These are phyloP conservation scores for Viola odorata DNA, from an alignment of 345 rosid genomes.

Conservation along the genomic window DNA sequence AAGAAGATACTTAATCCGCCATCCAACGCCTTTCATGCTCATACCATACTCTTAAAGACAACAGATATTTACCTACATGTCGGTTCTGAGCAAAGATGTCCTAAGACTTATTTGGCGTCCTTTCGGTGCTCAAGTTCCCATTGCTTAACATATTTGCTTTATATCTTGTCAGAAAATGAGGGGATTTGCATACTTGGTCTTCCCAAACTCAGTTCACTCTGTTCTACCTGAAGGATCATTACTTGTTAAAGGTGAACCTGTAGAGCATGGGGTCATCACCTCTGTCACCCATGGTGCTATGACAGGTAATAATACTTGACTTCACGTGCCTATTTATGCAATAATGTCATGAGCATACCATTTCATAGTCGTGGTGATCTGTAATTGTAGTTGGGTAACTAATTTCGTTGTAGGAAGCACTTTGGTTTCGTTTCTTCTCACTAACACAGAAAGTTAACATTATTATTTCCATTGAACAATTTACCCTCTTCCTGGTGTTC, in stretches of 20 bases:
- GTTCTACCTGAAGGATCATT: conserved; percentile 49
- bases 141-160: conserved; percentile 5
- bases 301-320: conserved; percentile 45
- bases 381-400: too few relatives aligned
- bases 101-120: not conserved
- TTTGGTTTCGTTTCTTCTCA: too few relatives aligned
- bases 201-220: conserved; percentile 63
- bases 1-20: not conserved
- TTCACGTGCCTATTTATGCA: too few relatives aligned
- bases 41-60: too few relatives aligned
- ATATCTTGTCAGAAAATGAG: conserved; percentile 57
- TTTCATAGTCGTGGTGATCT: too few relatives aligned
- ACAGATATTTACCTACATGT: too few relatives aligned
- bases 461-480: not conserved
- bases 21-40: too few relatives aligned
- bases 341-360: too few relatives aligned
- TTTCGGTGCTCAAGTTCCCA: not conserved
- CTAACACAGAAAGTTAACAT: too few relatives aligned
- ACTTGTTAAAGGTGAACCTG: conserved; percentile 44
- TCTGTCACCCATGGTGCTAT: conserved; percentile 72
- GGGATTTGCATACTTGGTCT: conserved; percentile 74
- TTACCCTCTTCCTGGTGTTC: not conserved
- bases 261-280: conserved; percentile 71
- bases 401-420: too few relatives aligned
- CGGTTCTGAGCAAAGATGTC: not conserved